phyloP scores from a whole-genome alignment of 441 rosid genomes.

The Populus hybrid region DNA sequence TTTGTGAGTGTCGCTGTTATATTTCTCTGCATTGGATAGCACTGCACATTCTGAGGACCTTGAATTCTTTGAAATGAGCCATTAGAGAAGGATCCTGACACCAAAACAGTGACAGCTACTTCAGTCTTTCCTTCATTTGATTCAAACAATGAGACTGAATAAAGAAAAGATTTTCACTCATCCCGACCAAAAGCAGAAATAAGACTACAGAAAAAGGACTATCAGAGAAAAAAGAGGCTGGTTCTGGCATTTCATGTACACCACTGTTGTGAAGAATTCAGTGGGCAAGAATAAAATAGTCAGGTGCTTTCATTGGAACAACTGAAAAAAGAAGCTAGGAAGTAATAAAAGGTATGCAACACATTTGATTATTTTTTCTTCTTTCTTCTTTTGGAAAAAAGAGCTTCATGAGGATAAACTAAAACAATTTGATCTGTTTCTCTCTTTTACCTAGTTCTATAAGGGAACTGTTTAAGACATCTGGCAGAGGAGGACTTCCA shows the following conservation, averaged over 20 bases:
- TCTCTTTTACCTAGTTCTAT: constrained; percentile 50
- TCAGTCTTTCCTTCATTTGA: constrained; percentile 1
- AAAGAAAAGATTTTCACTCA: not conserved
- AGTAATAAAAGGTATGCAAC: too few species aligned
- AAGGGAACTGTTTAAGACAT: constrained; percentile 48
- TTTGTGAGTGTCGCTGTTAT: constrained; percentile 62
- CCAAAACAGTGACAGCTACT: constrained; percentile 22
- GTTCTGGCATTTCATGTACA: not conserved
- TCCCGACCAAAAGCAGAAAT: not conserved
- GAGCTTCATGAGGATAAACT: not conserved
- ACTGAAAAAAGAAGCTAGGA: not conserved
- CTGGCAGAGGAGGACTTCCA: constrained; percentile 93
- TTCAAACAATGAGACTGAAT: not conserved
- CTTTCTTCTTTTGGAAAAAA: not conserved
- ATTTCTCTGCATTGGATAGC: constrained; percentile 84
- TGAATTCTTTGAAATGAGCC: constrained; percentile 51
- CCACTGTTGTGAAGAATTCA: not conserved
- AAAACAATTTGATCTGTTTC: not conserved
- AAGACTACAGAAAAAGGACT: not conserved
- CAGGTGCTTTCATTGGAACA: not conserved
- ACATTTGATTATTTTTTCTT: not conserved
- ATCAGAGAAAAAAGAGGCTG: not conserved
- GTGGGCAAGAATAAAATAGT: not conserved
- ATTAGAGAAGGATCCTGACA: constrained; percentile 44
- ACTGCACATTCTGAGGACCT: constrained; percentile 60